Evolutionary conservation across 2,329 filamentous ascomycete genomes (phyloP).

Genomic region (Xylariaceae sp.): DNA sequence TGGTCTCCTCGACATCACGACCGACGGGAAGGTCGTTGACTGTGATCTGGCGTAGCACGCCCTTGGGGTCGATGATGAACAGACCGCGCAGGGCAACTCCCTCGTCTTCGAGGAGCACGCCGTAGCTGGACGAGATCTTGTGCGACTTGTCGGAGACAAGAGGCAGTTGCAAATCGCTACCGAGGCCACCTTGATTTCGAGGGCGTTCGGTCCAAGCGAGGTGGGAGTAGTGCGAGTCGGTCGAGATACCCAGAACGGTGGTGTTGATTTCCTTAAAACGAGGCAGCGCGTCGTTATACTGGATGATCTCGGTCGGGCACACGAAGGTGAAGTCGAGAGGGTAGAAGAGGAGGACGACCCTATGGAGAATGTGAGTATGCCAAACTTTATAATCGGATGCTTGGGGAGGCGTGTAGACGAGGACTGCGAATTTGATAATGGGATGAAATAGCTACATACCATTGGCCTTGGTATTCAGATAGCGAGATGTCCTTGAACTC

Average conservation of each 20-base stretch:
- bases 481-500: constrained; percentile 44
- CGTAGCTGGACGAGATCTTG: constrained; percentile 55
- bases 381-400: background rate
- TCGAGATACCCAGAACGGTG: constrained; percentile 54
- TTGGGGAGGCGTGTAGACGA: background rate
- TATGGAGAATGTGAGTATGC: constrained; percentile 15
- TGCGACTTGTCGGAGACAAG: constrained; percentile 58
- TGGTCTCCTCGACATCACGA: constrained; percentile 57
- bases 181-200: constrained; percentile 57
- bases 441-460: constrained; percentile 32
- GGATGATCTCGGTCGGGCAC: constrained; percentile 61
- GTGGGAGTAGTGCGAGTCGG: constrained; percentile 53
- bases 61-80: constrained; percentile 62
- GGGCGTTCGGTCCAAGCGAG: constrained; percentile 54
- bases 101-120: constrained; percentile 58
- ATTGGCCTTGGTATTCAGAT: constrained; percentile 42
- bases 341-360: constrained; percentile 62
- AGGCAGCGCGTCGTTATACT: constrained; percentile 56
- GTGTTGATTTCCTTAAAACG: constrained; percentile 56
- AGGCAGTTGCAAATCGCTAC: constrained; percentile 53
- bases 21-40: constrained; percentile 62
- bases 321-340: constrained; percentile 65
- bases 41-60: constrained; percentile 56
- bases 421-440: background rate
- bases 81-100: constrained; percentile 58